These are phyloP conservation scores for Penicillium salamii DNA, from an alignment of 495 filamentous ascomycete genomes.

Conservation along the genomic window DNA sequence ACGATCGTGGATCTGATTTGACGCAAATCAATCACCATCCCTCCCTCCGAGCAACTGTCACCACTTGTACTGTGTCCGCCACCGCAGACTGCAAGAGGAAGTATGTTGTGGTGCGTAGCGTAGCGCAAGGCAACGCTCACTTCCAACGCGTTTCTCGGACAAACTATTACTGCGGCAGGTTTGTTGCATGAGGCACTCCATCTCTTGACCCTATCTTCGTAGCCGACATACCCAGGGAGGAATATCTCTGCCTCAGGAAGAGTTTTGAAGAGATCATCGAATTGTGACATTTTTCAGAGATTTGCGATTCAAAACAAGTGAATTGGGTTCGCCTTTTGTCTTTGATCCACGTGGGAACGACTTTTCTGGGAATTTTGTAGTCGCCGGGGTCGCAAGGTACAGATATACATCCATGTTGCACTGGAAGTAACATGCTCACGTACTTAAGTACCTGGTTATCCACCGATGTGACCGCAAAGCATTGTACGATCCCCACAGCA, in stretches of 20 bases:
- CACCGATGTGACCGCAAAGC: no score
- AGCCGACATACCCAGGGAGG: not conserved
- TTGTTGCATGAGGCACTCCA: not conserved
- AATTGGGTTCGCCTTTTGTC: not conserved
- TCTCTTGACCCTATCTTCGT: not conserved
- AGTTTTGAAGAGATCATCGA: not conserved
- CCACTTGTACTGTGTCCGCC: constrained; percentile 4
- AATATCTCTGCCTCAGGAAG: not conserved
- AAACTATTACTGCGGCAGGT: not conserved
- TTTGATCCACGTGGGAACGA: no score
- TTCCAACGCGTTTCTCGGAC: not conserved
- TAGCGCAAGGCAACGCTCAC: constrained; percentile 1
- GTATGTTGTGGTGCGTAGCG: not conserved
- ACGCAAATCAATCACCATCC: constrained; percentile 47
- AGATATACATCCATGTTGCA: no score
- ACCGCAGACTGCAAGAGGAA: not conserved
- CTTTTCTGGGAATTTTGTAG: no score
- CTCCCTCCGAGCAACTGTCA: constrained; percentile 10
- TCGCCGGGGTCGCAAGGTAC: no score
- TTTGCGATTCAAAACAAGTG: no score
- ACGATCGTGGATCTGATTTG: constrained; percentile 40
- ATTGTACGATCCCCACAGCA: no score
- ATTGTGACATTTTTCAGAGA: not conserved
- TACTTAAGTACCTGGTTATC: no score
- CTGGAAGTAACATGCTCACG: no score